These are phyloP conservation scores for Solanum neorickii DNA, from an alignment of 257 asterid genomes.

Conservation along the genomic window DNA sequence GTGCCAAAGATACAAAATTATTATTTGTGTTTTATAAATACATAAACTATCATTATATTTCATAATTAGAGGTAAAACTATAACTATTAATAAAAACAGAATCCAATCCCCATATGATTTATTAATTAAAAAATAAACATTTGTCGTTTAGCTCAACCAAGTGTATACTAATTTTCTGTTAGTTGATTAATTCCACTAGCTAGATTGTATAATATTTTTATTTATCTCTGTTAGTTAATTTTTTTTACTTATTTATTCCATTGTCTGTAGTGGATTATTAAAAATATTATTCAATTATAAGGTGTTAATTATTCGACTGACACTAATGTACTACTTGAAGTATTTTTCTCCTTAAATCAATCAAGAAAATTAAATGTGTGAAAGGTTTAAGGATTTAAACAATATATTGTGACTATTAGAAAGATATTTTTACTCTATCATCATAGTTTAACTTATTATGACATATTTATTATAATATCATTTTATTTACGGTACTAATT, in stretches of 20 bases:
- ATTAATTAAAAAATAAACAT: neutral
- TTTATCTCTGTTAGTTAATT: neutral
- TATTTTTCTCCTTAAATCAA: neutral
- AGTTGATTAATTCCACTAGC: neutral
- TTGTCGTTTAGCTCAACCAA: neutral
- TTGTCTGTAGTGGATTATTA: neutral
- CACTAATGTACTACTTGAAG: neutral
- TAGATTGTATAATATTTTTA: neutral
- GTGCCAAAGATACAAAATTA: neutral
- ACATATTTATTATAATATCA: neutral
- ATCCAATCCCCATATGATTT: conserved; percentile 1
- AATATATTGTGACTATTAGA: neutral
- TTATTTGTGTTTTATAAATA: neutral
- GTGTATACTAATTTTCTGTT: neutral
- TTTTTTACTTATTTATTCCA: neutral
- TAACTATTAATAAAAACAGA: neutral
- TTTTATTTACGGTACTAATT: neutral
- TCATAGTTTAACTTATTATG: neutral
- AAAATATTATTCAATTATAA: neutral
- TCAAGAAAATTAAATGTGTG: neutral
- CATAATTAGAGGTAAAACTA: neutral
- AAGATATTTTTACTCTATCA: neutral
- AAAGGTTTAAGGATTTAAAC: neutral
- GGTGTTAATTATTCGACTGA: neutral
- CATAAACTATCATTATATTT: neutral